phyloP scores from a whole-genome alignment of 73 alveolate species.

The Symbiodinium pilosum region DNA sequence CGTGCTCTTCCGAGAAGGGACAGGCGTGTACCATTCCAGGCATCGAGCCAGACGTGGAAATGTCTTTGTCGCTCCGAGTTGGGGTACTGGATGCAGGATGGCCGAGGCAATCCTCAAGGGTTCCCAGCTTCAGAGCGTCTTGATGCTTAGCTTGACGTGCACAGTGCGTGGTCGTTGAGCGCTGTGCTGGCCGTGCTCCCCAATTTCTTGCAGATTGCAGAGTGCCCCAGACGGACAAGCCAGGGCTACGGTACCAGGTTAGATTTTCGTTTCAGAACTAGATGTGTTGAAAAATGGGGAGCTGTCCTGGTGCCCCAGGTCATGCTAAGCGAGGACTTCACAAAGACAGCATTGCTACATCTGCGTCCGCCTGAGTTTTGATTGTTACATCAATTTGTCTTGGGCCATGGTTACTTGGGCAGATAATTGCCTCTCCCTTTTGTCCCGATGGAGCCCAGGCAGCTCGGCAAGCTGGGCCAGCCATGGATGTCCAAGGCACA shows the following conservation, averaged over 20 bases:
- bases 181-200: too few relatives aligned
- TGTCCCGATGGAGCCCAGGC: too few relatives aligned
- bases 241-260: too few relatives aligned
- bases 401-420: too few relatives aligned
- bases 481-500: conserved; percentile 38
- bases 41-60: neutral
- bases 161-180: too few relatives aligned
- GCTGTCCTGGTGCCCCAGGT: too few relatives aligned
- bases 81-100: neutral
- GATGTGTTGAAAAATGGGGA: too few relatives aligned
- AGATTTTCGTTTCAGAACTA: neutral
- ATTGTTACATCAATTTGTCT: too few relatives aligned
- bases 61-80: neutral
- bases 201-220: too few relatives aligned
- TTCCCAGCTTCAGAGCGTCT: conserved; percentile 35
- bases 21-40: conserved; percentile 64
- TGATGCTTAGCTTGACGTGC: neutral
- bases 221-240: too few relatives aligned
- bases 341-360: conserved; percentile 45
- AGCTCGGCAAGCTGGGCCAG: conserved; percentile 12
- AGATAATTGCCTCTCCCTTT: too few relatives aligned
- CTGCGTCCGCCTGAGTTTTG: conserved; percentile 1
- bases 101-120: conserved; percentile 71
- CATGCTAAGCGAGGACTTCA: conserved; percentile 69
- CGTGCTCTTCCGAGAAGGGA: neutral